These are phyloP conservation scores for Trypanosomatidae sp. DNA, from an alignment of 208 protist genomes.

Conservation along the genomic window DNA sequence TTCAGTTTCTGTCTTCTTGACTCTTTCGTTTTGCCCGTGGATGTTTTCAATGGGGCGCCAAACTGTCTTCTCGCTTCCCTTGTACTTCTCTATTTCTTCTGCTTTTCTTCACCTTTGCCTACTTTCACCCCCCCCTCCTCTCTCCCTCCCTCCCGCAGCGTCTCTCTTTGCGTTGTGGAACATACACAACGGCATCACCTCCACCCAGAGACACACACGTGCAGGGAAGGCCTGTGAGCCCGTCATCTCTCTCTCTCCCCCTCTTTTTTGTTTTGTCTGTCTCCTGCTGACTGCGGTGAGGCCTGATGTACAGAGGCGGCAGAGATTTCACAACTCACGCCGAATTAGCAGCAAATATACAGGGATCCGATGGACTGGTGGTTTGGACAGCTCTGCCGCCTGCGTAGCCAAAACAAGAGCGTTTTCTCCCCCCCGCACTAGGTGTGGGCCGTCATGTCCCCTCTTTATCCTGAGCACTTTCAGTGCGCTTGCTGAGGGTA, in stretches of 20 bases:
- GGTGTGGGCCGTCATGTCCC: not conserved
- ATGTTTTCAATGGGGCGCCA: not conserved
- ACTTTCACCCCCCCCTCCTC: not conserved
- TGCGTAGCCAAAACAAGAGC: not conserved
- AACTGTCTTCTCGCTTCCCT: too few relatives aligned
- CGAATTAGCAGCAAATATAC: too few relatives aligned
- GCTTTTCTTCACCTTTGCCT: not conserved
- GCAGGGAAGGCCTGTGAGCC: not conserved
- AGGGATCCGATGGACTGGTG: not conserved
- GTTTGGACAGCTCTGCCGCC: not conserved
- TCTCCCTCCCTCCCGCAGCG: too few relatives aligned
- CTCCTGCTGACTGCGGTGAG: not conserved
- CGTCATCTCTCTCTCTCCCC: not conserved
- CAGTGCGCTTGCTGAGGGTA: not conserved
- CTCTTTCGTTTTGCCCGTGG: not conserved
- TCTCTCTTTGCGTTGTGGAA: not conserved
- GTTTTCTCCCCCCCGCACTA: not conserved
- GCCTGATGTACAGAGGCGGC: conserved; percentile 3
- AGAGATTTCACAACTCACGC: not conserved
- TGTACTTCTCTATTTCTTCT: too few relatives aligned
- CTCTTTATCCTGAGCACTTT: not conserved
- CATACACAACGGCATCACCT: not conserved
- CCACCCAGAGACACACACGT: not conserved
- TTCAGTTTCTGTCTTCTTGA: too few relatives aligned
- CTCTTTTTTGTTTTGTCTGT: not conserved